Evolutionary conservation across 2,329 filamentous ascomycete genomes (phyloP).

Genomic region (Fusarium subtropicale): DNA sequence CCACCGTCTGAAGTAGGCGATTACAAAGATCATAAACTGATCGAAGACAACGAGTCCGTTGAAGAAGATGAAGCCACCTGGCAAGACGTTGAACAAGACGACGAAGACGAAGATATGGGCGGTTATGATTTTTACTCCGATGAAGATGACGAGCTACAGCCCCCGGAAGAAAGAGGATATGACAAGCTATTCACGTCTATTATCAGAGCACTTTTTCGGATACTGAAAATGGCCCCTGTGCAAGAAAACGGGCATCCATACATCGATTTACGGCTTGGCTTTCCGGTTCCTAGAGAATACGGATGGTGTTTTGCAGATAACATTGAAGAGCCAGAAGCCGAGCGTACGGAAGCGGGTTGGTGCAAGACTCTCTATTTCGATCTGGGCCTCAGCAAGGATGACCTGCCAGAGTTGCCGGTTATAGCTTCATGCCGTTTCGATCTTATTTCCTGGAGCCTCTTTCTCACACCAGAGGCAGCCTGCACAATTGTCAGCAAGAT

Average conservation of each 20-base stretch:
- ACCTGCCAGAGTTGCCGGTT: slow-evolving; percentile 6
- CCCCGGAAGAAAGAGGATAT: slow-evolving; percentile 10
- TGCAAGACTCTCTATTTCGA: slow-evolving; percentile 5
- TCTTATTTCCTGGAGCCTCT: slow-evolving; percentile 15
- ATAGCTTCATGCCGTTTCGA: slow-evolving; percentile 15
- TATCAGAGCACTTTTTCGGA: slow-evolving; percentile 2
- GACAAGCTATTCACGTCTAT: background rate
- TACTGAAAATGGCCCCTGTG: slow-evolving; percentile 6
- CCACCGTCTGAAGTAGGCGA: background rate
- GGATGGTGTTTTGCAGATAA: background rate
- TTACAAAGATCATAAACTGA: accelerated
- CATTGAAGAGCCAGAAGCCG: slow-evolving; percentile 10
- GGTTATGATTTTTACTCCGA: background rate
- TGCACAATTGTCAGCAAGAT: slow-evolving; percentile 14
- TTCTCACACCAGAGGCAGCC: background rate
- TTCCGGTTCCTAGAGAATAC: slow-evolving; percentile 15
- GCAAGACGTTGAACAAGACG: background rate
- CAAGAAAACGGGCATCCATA: slow-evolving; percentile 12
- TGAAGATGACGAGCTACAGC: background rate
- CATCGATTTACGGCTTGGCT: slow-evolving; percentile 4
- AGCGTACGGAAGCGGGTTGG: background rate
- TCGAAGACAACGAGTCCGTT: background rate
- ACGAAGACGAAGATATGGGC: background rate
- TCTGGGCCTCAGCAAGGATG: background rate
- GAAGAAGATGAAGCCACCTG: background rate